Evolutionary conservation across 345 rosid genomes (phyloP), one percentile per base, ranked within the genome.

Genomic region (Chamaenerion angustifolium): DNA sequence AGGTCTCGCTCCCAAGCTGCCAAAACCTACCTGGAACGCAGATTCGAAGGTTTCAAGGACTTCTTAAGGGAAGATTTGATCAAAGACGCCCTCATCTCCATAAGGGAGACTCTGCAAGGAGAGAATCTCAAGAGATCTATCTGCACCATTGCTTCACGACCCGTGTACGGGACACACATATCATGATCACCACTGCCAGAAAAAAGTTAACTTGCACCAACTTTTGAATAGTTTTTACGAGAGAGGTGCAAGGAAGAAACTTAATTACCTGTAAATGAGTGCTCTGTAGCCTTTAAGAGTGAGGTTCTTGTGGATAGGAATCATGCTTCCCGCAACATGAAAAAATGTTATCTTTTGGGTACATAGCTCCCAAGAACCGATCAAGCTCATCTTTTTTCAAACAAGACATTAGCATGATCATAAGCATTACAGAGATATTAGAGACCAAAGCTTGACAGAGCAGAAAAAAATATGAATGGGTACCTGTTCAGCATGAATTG

Each of bases 81-180:
- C n/a, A n/a, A n/a, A n/a, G n/a, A n/a, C n/a, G n/a, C n/a, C n/a
- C n/a, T n/a, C n/a, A n/a, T n/a, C n/a, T n/a, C n/a, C n/a, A n/a
- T n/a, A n/a, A n/a, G n/a, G n/a, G n/a, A n/a, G n/a, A n/a, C n/a
- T n/a, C n/a, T n/a, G n/a, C n/a, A n/a, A n/a, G n/a, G n/a, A n/a
- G n/a, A n/a, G n/a, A n/a, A n/a, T n/a, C n/a, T n/a, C n/a, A n/a
- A n/a, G n/a, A n/a, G n/a, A n/a, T n/a, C n/a, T n/a, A n/a, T n/a
- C n/a, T n/a, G n/a, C n/a, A n/a, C n/a, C n/a, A n/a, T n/a, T 49
- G 95, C 98, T 71, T 86, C 69, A 40, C 80, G 79, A 1, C 98
- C 94, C 0, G 98, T 86, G 68, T 63, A 90, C 3, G 98, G 98
- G 54, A 90, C 83, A 43, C 94, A 86, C 95, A 90, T 78, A 60